Conservation (phyloP, 495 filamentous ascomycete genomes). For the Talaromyces liani region DNA sequence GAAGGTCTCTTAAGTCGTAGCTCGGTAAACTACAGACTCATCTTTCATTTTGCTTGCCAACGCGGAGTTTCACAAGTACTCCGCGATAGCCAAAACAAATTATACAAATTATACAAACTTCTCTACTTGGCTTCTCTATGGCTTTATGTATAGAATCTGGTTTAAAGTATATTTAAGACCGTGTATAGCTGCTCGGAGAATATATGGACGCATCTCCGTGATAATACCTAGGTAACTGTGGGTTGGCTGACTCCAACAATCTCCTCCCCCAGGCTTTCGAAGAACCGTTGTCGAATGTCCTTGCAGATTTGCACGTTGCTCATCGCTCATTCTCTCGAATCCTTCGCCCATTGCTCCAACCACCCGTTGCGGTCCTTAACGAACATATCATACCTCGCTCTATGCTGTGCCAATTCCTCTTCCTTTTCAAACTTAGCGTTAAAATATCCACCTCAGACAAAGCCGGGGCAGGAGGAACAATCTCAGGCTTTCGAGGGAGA, state of each 20-base stretch:
- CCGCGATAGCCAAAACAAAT: background rate
- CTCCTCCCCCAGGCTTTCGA: background rate
- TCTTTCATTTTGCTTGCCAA: background rate
- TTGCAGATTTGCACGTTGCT: constrained; percentile 8
- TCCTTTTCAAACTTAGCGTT: background rate
- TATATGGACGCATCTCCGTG: too few relatives aligned
- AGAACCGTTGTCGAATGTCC: background rate
- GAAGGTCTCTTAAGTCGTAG: too few relatives aligned
- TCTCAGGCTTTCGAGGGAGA: constrained; percentile 2
- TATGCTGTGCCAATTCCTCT: background rate
- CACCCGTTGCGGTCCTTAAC: constrained; percentile 14
- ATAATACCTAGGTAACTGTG: too few relatives aligned
- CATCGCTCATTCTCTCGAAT: constrained; percentile 9
- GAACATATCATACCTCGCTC: constrained; percentile 9
- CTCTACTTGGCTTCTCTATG: too few relatives aligned
- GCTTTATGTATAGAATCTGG: too few relatives aligned
- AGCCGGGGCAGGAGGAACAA: background rate
- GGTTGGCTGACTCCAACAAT: background rate
- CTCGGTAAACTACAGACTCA: too few relatives aligned
- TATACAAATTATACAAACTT: too few relatives aligned
- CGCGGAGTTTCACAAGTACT: constrained; percentile 4
- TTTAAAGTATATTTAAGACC: too few relatives aligned
- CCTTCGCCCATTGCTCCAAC: constrained; percentile 12
- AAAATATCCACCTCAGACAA: background rate
- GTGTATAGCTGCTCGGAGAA: too few relatives aligned